phyloP scores from a whole-genome alignment of 371 early-diverging fungal species.

The Smittium mucronatum region DNA sequence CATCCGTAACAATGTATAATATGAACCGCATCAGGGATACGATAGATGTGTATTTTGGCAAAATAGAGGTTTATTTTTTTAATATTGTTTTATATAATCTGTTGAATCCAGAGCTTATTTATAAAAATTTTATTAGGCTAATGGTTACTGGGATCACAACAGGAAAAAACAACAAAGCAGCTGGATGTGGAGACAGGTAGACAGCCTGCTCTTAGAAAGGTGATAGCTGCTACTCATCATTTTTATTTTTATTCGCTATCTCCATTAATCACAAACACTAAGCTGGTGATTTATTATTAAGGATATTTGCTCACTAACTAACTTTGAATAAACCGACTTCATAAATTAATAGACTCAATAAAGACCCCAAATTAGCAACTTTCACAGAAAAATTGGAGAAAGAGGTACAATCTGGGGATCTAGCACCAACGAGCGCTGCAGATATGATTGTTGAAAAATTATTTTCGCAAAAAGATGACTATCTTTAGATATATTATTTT shows the following conservation, averaged over 20 bases:
- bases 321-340: too few species aligned
- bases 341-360: constrained; percentile 33
- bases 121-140: constrained; percentile 17
- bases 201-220: constrained; percentile 34
- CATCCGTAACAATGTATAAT: constrained; percentile 42
- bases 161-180: constrained; percentile 44
- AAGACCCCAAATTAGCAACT: constrained; percentile 23
- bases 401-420: constrained; percentile 34
- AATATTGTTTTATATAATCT: constrained; percentile 13
- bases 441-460: constrained; percentile 28
- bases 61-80: constrained; percentile 7
- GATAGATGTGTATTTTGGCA: constrained; percentile 42
- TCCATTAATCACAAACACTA: too few species aligned
- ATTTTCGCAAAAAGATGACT: constrained; percentile 11
- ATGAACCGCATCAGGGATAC: constrained; percentile 51
- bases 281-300: too few species aligned
- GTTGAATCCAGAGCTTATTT: background rate
- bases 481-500: too few species aligned
- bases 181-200: constrained; percentile 66
- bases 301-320: too few species aligned
- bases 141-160: constrained; percentile 35
- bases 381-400: constrained; percentile 33
- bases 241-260: too few species aligned
- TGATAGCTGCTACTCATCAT: background rate
- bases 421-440: constrained; percentile 42